These are phyloP conservation scores for Penicillium vulpinum DNA, from an alignment of 2,329 filamentous ascomycete genomes.

Conservation along the genomic window DNA sequence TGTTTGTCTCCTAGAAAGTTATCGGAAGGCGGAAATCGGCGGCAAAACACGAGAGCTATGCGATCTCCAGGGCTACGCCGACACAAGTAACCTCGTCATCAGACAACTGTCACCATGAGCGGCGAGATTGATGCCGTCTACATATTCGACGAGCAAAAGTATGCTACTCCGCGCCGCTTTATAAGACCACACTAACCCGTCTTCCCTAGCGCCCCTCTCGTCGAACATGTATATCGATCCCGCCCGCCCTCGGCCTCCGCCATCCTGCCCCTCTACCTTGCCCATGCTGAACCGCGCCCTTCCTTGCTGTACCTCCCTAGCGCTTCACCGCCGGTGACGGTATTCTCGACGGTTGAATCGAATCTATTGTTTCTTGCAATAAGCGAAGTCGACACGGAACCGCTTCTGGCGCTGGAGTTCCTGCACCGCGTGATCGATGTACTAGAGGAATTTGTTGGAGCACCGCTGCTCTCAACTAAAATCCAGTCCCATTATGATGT, in stretches of 20 bases:
- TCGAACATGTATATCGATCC: constrained; percentile 85
- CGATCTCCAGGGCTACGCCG: constrained; percentile 17
- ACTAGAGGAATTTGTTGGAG: constrained; percentile 89
- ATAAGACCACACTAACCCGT: constrained; percentile 15
- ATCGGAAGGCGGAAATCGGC: constrained; percentile 29
- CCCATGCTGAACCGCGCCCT: constrained; percentile 76
- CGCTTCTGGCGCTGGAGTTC: constrained; percentile 88
- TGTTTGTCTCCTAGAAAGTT: constrained; percentile 11
- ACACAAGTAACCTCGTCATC: constrained; percentile 6
- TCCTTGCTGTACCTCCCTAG: constrained; percentile 82
- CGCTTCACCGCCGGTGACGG: constrained; percentile 78
- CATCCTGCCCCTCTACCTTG: constrained; percentile 82
- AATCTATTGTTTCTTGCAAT: constrained; percentile 84
- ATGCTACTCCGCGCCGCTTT: constrained; percentile 32
- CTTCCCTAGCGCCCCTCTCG: constrained; percentile 70
- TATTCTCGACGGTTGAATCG: constrained; percentile 85
- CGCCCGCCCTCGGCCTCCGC: constrained; percentile 74
- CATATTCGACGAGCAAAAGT: constrained; percentile 97
- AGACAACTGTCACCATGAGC: constrained; percentile 62
- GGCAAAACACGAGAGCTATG: constrained; percentile 36
- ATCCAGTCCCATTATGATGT: constrained; percentile 91
- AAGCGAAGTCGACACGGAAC: constrained; percentile 81
- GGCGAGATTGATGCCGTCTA: constrained; percentile 92
- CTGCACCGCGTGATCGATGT: constrained; percentile 89
- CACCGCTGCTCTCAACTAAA: constrained; percentile 80